A percentile compares a stretch with the other conserved stretches of the same genome.
Evolutionary conservation across 163 green algal species (phyloP).

Genomic region (Smithsoniella earleae): DNA sequence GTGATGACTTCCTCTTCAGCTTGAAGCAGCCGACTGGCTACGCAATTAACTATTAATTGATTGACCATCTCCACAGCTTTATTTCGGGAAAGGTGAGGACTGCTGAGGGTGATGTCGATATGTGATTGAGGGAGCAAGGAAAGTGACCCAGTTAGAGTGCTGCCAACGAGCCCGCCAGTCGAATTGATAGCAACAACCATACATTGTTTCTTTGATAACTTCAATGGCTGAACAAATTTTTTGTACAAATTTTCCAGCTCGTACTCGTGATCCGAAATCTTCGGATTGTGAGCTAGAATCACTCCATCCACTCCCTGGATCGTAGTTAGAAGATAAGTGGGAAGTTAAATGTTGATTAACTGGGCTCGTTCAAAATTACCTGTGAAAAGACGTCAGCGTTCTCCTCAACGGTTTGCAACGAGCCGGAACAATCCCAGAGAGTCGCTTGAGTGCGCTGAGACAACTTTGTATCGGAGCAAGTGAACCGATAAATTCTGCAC

Average conservation of each 20-base stretch:
- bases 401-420: background rate
- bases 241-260: constrained; percentile 54
- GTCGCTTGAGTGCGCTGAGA: constrained; percentile 39
- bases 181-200: constrained; percentile 42
- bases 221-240: constrained; percentile 50
- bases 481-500: constrained; percentile 47
- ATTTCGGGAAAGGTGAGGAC: background rate
- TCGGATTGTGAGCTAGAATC: constrained; percentile 44
- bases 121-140: constrained; percentile 30
- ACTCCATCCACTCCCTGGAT: constrained; percentile 46
- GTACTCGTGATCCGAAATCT: constrained; percentile 43
- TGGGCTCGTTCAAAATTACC: background rate
- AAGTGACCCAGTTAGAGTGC: constrained; percentile 29
- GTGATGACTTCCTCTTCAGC: constrained; percentile 14
- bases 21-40: background rate
- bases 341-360: background rate
- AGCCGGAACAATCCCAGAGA: constrained; percentile 48
- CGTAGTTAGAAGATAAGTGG: background rate
- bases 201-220: constrained; percentile 51
- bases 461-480: constrained; percentile 37
- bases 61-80: background rate
- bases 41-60: background rate
- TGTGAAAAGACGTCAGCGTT: background rate
- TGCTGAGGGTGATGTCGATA: background rate
- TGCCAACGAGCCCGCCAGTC: background rate